Evolutionary conservation across 768 basidiomycete species (phyloP), one percentile per base, ranked within the genome.

Genomic region (Cubamyces sp.): DNA sequence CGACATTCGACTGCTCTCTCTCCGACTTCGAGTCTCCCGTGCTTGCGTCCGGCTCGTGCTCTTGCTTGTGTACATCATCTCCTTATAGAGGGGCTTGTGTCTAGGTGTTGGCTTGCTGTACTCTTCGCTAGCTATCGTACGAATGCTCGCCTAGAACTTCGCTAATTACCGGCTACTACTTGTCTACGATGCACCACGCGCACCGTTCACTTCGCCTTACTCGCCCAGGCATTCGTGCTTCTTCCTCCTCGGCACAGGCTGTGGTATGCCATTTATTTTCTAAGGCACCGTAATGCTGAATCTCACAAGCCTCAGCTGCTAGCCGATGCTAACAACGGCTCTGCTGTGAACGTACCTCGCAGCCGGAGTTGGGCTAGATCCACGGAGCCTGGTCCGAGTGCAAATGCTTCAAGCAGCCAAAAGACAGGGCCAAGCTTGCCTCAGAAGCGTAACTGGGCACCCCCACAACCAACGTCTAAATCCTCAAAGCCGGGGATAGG

Each of bases 171-270:
- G 9, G 11, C 16, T 19, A 34, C 16, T 19, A 45, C 28, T 26
- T 12, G 15, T 26, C 56, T 37, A 16, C 37, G 15, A 69, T 69
- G 69, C 67, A 68, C 34, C 61, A 65, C 48, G 67, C 67, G 14
- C 66, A 63, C 37, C 67, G 68, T 15, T 64, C 67, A 30, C 34
- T 71, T 34, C 60, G 65, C 3, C 21, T 67, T 34, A 55, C 61
- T 6, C 64, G 67, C 2, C 41, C 61, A 8, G 64, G 64, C 2
- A 19, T 65, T 8, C 69, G 71, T 16, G 28, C 60, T 8, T 50
- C 65, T 12, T 67, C 71, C 9, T 65, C 68, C 11, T 64, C 71
- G 8, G 60, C 62, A 18, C 66, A 69, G 55, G 45, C 60, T 19
- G 57, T 64, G 47, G 67, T 69, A 58, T 12, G 67, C 64, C 5